phyloP scores from a whole-genome alignment of 2,329 filamentous ascomycete genomes.

The Thermothelomyces thermophilus region DNA sequence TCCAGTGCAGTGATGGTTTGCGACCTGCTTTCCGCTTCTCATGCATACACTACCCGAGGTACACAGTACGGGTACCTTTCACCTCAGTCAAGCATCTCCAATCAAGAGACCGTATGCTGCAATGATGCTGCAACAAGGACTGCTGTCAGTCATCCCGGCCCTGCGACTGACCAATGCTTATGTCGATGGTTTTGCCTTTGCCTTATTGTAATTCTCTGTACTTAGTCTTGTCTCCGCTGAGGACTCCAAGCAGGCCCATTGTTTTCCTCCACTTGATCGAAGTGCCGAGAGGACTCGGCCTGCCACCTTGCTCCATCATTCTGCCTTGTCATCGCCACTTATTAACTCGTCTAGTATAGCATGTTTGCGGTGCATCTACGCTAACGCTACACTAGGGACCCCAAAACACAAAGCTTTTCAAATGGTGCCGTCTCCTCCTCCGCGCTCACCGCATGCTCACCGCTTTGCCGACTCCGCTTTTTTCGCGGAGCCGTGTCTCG shows the following conservation, averaged over 20 bases:
- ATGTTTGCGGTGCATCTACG: no score
- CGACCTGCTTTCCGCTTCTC: no score
- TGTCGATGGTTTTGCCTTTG: no score
- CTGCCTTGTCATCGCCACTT: neutral
- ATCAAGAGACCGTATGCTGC: neutral
- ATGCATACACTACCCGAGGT: no score
- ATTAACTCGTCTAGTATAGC: no score
- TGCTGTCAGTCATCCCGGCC: neutral
- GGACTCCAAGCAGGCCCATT: no score
- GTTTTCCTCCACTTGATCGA: no score
- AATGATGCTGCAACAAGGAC: neutral
- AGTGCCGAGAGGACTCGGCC: neutral
- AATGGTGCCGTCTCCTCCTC: constrained; percentile 3
- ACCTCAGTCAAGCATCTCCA: neutral
- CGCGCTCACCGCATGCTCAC: constrained; percentile 8
- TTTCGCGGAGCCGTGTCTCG: constrained; percentile 5
- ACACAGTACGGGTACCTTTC: no score
- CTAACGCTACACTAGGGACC: no score
- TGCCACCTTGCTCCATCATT: neutral
- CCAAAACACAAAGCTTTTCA: neutral
- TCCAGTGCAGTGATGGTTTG: no score
- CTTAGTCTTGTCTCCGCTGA: no score
- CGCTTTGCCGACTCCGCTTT: constrained; percentile 4
- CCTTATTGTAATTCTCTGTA: no score
- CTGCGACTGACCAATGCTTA: neutral